These are phyloP conservation scores for Chlorella sp. DNA, from an alignment of 139 green algal species.

Conservation along the genomic window DNA sequence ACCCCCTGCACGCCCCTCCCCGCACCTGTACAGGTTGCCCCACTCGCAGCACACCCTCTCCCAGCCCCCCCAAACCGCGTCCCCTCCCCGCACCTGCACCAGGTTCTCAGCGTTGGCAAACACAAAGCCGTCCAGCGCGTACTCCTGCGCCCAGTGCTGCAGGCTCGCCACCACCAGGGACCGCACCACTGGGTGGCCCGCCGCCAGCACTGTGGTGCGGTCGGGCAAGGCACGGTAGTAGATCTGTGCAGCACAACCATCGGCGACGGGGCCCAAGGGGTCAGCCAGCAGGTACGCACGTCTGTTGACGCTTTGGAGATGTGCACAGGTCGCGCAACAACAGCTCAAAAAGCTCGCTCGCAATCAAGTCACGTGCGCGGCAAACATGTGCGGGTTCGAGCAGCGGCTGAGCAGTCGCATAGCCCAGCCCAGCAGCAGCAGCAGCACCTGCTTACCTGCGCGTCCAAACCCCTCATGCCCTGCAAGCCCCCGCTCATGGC, in stretches of 20 bases:
- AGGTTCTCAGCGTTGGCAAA: slow-evolving; percentile 81
- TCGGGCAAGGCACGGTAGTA: neutral
- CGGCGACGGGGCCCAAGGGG: too few species aligned
- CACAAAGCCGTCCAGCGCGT: slow-evolving; percentile 71
- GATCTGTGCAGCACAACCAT: too few species aligned
- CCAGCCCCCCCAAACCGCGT: neutral
- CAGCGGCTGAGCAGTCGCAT: neutral
- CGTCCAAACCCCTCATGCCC: slow-evolving; percentile 53
- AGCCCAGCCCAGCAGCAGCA: too few species aligned
- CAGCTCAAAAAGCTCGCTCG: neutral
- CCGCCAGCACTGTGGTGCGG: slow-evolving; percentile 53
- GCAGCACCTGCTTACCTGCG: slow-evolving; percentile 1
- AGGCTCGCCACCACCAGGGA: slow-evolving; percentile 49
- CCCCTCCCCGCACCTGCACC: slow-evolving; percentile 27
- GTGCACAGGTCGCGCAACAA: too few species aligned
- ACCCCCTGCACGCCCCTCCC: neutral
- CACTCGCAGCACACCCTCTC: neutral
- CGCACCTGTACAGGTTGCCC: neutral
- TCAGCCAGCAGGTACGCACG: too few species aligned
- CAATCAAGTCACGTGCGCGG: neutral
- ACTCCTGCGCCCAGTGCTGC: slow-evolving; percentile 61
- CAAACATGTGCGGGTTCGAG: slow-evolving; percentile 1
- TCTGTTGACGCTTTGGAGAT: too few species aligned
- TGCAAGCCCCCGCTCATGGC: slow-evolving; percentile 42
- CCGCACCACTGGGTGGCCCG: slow-evolving; percentile 56